phyloP scores from a whole-genome alignment of 2,329 filamentous ascomycete genomes.

The Hypomyces rosellus region DNA sequence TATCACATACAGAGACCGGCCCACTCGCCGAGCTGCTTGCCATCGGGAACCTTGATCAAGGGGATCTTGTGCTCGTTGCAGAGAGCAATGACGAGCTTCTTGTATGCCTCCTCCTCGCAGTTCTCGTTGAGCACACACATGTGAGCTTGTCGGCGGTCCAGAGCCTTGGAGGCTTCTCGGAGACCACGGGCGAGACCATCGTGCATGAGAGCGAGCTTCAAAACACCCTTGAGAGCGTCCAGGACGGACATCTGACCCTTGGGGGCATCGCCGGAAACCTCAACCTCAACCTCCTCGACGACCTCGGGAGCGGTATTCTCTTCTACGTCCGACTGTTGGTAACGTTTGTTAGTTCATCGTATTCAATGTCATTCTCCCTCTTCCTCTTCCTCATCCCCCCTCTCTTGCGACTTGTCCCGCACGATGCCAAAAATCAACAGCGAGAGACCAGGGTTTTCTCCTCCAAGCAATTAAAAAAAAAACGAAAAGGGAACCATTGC shows the following conservation, averaged over 20 bases:
- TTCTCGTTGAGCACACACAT: constrained; percentile 99
- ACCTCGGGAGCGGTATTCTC: constrained; percentile 86
- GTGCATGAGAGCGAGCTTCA: constrained; percentile 99
- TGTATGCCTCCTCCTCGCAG: constrained; percentile 99
- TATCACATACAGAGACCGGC: constrained; percentile 94
- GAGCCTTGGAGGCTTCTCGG: constrained; percentile 96
- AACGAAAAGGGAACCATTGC: background rate
- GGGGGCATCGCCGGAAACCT: constrained; percentile 87
- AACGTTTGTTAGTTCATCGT: constrained; percentile 17
- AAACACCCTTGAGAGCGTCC: constrained; percentile 96
- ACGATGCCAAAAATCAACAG: background rate
- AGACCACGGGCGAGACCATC: constrained; percentile 98
- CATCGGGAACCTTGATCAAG: constrained; percentile 98
- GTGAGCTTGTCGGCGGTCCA: constrained; percentile 97
- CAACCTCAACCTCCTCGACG: constrained; percentile 89
- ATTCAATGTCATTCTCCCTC: background rate
- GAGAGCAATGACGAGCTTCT: constrained; percentile 98
- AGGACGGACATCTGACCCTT: constrained; percentile 96
- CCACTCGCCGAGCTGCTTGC: constrained; percentile 99
- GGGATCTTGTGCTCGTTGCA: constrained; percentile 99
- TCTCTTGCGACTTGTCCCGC: background rate
- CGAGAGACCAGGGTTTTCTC: too few species aligned
- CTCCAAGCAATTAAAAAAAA: too few species aligned
- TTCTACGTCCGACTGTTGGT: constrained; percentile 96
- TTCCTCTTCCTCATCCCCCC: background rate